These are phyloP conservation scores for Gossypium schwendimanii DNA, from an alignment of 441 rosid genomes.

Conservation along the genomic window DNA sequence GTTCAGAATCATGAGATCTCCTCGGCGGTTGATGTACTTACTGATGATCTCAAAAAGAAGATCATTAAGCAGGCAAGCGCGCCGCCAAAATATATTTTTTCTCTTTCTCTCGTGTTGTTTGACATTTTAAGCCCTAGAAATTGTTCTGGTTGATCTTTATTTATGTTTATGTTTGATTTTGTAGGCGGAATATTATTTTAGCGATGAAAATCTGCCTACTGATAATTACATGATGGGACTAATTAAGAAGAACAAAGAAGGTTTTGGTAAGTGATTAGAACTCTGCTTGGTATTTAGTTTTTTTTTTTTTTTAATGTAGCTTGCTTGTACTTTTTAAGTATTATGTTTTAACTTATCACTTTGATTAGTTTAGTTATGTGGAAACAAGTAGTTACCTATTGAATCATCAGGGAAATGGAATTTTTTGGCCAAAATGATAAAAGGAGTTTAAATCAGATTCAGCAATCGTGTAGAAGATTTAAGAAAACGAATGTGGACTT, in stretches of 20 bases:
- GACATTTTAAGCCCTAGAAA: slow-evolving; percentile 2
- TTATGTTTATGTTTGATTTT: slow-evolving; percentile 3
- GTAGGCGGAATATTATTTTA: slow-evolving; percentile 87
- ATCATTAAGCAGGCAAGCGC: slow-evolving; percentile 65
- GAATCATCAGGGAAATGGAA: not conserved
- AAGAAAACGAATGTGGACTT: not conserved
- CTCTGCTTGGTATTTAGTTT: not conserved
- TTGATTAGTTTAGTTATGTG: not conserved
- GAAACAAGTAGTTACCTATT: not conserved
- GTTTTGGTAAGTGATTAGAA: slow-evolving; percentile 41
- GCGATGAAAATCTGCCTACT: slow-evolving; percentile 76
- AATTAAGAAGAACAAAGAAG: slow-evolving; percentile 70
- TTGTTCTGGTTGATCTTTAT: not conserved
- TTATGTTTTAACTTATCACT: not conserved
- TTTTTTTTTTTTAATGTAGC: not conserved
- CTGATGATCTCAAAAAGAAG: slow-evolving; percentile 56
- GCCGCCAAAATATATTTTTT: not conserved
- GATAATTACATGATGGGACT: slow-evolving; percentile 63
- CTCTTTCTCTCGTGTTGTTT: not conserved
- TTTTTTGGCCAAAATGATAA: not conserved
- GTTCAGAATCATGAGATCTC: slow-evolving; percentile 29
- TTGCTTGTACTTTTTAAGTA: not conserved
- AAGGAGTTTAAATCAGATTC: not conserved
- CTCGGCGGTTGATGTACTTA: slow-evolving; percentile 22
- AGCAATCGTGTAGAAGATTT: not conserved